Conservation (phyloP, 176 grass and related monocot genomes). For the Juncus effusus region DNA sequence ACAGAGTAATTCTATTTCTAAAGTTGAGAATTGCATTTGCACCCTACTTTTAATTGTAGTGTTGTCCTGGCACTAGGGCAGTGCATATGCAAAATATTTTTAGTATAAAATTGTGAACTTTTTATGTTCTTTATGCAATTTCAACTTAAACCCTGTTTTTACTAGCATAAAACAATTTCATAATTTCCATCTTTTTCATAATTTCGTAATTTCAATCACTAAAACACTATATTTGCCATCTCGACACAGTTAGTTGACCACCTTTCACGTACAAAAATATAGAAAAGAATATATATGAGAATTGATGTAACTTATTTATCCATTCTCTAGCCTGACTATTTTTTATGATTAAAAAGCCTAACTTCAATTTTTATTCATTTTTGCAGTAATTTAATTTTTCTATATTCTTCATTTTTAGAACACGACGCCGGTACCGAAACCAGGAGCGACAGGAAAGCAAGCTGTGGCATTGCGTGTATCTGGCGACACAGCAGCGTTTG, state of each 20-base stretch:
- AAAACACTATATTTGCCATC: no score
- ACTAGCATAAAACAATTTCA: no score
- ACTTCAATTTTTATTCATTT: background rate
- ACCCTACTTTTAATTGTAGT: conserved; percentile 15
- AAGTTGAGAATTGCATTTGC: conserved; percentile 9
- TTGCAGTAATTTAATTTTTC: background rate
- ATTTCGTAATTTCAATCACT: no score
- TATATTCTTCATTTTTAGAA: conserved; percentile 38
- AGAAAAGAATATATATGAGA: no score
- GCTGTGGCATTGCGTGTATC: conserved; percentile 79
- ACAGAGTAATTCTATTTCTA: conserved; percentile 17
- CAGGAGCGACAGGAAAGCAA: conserved; percentile 74
- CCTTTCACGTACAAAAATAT: no score
- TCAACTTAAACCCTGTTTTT: no score
- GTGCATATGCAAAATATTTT: background rate
- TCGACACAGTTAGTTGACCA: no score
- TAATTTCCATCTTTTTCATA: no score
- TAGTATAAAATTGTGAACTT: no score
- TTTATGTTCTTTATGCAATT: no score
- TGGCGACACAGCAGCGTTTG: conserved; percentile 82
- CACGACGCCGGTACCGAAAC: conserved; percentile 59
- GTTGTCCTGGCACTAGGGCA: background rate
- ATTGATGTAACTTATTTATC: no score
- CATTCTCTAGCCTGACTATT: no score
- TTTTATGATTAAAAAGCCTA: background rate